Evolutionary conservation across 345 rosid genomes (phyloP), one percentile per base, ranked within the genome.

Genomic region (Kandelia obovata): DNA sequence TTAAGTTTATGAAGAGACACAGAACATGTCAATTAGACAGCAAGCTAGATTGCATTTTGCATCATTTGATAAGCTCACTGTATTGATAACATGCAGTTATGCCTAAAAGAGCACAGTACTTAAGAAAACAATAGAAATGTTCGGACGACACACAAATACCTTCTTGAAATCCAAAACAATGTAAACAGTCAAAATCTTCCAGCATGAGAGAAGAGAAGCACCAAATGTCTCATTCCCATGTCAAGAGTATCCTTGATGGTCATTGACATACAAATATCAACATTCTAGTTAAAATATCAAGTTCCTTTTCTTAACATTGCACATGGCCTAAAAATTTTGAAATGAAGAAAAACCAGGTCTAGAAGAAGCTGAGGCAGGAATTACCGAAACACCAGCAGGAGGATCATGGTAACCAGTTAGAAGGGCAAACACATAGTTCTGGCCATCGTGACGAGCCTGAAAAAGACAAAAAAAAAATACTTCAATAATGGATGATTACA

Each of bases 381-480:
- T 73, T 85, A 92, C 99, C 70, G 82, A 68, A 72, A 96, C 83
- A 56, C 99, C 99, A 78, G 99, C 98, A 74, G 99, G 99, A 79
- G 99, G 99, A 70, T 96, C 99, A 73, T 73, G 98, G 69, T 96
- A 96, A 74, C 99, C 99, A 35, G 98, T 96, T 68, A 96, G 81
- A 75, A 96, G 99, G 59, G 97, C 79, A 78, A 96, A 92, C 51
- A 96, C 99, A 73, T 96, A 96, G 71, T 92, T 96, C 83, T 92
- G 99, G 58, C 99, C 98, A 71, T 88, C 88, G 86, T 92, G 99
- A 66, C 99, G 98, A 77, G 99, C 99, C 99, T 96, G 85, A 63
- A 68, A 82, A 58, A 67, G 70, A 71, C 62, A 28, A 32, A 8
- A 32, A 8, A 75, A 20, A 66, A 68, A 57, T 39, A 60, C 51